These are phyloP conservation scores for Apiotrichum laibachii DNA, from an alignment of 1,284 basidiomycete genomes.

Conservation along the genomic window DNA sequence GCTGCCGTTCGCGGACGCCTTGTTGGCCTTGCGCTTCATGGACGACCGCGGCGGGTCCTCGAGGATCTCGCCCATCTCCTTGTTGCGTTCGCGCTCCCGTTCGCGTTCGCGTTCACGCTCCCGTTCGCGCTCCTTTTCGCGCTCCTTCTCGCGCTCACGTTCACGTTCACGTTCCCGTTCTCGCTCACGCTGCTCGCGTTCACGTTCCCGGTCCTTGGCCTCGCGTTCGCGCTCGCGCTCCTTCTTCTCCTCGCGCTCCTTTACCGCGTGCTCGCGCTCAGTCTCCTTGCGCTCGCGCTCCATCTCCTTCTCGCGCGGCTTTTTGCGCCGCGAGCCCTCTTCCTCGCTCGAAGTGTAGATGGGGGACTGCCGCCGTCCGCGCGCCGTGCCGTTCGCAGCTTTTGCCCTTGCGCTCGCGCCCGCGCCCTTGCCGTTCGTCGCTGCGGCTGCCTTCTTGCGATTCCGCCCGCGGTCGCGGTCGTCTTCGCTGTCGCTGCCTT, in stretches of 20 bases:
- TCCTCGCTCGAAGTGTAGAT: conserved; percentile 6
- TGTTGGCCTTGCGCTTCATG: not conserved
- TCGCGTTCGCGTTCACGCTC: not conserved
- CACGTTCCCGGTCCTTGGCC: not conserved
- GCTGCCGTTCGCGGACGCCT: not conserved
- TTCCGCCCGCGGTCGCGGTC: conserved; percentile 9
- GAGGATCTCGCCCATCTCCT: not conserved
- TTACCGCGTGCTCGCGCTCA: not conserved
- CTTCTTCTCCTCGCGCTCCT: not conserved
- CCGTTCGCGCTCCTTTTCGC: conserved; percentile 3
- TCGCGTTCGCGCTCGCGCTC: not conserved
- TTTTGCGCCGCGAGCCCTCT: conserved; percentile 4
- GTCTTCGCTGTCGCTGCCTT: conserved; percentile 16
- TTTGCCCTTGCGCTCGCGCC: not conserved
- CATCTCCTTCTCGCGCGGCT: not conserved
- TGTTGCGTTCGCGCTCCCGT: not conserved
- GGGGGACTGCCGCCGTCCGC: not conserved
- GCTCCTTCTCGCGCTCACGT: conserved; percentile 8
- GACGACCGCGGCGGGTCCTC: not conserved
- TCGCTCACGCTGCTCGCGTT: not conserved
- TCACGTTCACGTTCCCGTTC: conserved; percentile 1
- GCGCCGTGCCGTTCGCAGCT: conserved; percentile 5
- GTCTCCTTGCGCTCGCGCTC: not conserved
- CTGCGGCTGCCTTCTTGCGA: not conserved
- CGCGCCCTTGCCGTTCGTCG: conserved; percentile 13